Evolutionary conservation across 2,329 filamentous ascomycete genomes (phyloP), one percentile per base, ranked within the genome.

Genomic region (Blumeriella jaapii): DNA sequence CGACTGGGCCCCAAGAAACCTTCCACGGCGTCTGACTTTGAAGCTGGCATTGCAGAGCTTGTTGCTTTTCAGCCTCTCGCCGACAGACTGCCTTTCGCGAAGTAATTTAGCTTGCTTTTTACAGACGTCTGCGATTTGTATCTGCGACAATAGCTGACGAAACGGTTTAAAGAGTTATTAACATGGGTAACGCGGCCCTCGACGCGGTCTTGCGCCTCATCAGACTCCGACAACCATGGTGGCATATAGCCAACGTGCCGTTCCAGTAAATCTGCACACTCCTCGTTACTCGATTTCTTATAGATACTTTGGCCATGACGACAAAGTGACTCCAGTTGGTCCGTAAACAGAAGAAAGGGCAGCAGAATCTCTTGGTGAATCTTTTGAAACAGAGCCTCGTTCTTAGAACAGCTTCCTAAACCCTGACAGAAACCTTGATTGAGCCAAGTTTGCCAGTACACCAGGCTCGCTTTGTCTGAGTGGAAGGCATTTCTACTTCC

Each of bases 231-330:
- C 33, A 35, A 10, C 33, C 33, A n/a, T 35, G 33, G 33, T 35
- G 33, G 33, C 33, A 35, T 23, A 26, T 35, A 1, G 33, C 33
- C 6, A 35, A 35, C n/a, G 33, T 35, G 3, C 33, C 33, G 4
- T 35, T 35, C 11, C 33, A 35, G 16, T 35, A 29, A 5, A 35
- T 35, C 1, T 35, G 33, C 8, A 35, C 33, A 11, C 10, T 35
- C 4, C 33, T 35, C 12, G 33, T 35, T 2, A 35, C 33, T 18
- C 25, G 33, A 3, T 35, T 26, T 22, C 25, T 35, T 6, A 35
- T 26, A 8, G 33, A 35, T 6, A 35, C 33, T 6, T 13, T 35
- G 9, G 18, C 27, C 13, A 29, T 27, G 14, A 26, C 29, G 18
- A 29, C 25, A 4, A 35, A 29, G n/a, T 19, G 29, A 10, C 29